Conservation (phyloP, 768 basidiomycete species). For the Suillus placidus region DNA sequence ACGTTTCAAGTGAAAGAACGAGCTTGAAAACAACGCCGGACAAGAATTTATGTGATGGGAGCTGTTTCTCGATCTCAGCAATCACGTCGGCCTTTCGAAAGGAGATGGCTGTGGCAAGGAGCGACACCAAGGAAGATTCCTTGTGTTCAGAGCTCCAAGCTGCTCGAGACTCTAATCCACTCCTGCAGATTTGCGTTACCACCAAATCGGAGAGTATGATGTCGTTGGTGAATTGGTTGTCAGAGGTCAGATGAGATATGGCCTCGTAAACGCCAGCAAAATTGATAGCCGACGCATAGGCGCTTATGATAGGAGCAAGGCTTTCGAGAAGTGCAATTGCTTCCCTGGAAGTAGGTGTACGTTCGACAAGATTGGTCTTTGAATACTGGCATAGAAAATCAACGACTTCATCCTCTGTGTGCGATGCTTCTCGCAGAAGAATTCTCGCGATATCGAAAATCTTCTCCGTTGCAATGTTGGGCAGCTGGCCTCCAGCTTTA, state of each 20-base stretch:
- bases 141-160: constrained; percentile 32
- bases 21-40: constrained; percentile 67
- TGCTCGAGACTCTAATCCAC: constrained; percentile 45
- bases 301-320: constrained; percentile 56
- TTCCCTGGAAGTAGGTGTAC: constrained; percentile 50
- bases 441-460: constrained; percentile 57
- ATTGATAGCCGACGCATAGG: constrained; percentile 52
- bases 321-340: constrained; percentile 56
- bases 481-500: constrained; percentile 49
- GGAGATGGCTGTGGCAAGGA: constrained; percentile 49
- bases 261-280: constrained; percentile 60
- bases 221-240: constrained; percentile 55
- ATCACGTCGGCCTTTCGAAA: constrained; percentile 57
- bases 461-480: constrained; percentile 44
- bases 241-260: constrained; percentile 46
- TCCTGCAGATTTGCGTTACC: constrained; percentile 47
- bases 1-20: constrained; percentile 53
- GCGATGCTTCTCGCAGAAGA: constrained; percentile 55
- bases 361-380: constrained; percentile 47
- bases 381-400: constrained; percentile 58
- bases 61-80: constrained; percentile 55
- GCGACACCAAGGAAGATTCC: constrained; percentile 36
- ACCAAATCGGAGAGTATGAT: constrained; percentile 50
- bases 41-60: constrained; percentile 62
- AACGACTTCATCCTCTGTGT: constrained; percentile 44